Percentiles rank a stretch among this genome's conserved stretches.
Conservation (phyloP, 2,329 filamentous ascomycete species). For the Lizonia empirigonia region DNA sequence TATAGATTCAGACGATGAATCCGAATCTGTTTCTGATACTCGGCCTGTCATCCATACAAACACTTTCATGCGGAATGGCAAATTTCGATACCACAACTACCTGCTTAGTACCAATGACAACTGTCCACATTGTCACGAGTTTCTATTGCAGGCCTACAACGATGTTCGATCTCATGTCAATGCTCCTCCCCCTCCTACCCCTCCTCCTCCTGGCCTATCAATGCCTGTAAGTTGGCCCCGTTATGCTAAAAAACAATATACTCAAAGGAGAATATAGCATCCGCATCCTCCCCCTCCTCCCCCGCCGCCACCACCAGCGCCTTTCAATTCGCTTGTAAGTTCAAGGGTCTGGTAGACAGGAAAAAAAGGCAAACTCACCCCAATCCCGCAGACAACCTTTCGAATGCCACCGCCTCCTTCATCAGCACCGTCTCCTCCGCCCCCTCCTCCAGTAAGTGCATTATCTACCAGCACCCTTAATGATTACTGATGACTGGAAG, state of each 20-base stretch:
- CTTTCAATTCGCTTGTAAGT: background rate
- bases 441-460: constrained; percentile 15
- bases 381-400: background rate
- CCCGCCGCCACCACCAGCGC: constrained; percentile 17
- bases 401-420: background rate
- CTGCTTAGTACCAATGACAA: constrained; percentile 2
- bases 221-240: constrained; percentile 1
- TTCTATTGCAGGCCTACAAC: constrained; percentile 1
- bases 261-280: too few species aligned
- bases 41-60: constrained; percentile 2
- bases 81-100: constrained; percentile 7
- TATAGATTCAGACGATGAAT: background rate
- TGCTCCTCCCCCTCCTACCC: background rate
- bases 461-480: too few species aligned
- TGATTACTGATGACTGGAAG: constrained; percentile 2
- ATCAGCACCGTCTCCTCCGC: constrained; percentile 7
- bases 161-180: background rate
- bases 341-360: too few species aligned
- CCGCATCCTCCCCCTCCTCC: constrained; percentile 23
- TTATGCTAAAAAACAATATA: too few species aligned
- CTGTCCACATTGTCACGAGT: constrained; percentile 6
- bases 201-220: background rate
- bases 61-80: background rate
- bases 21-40: background rate
- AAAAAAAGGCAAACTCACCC: too few species aligned